Percentiles rank a stretch among this genome's conserved stretches.
phyloP scores from a whole-genome alignment of 2,329 filamentous ascomycete genomes.

The Zarea fungicola region DNA sequence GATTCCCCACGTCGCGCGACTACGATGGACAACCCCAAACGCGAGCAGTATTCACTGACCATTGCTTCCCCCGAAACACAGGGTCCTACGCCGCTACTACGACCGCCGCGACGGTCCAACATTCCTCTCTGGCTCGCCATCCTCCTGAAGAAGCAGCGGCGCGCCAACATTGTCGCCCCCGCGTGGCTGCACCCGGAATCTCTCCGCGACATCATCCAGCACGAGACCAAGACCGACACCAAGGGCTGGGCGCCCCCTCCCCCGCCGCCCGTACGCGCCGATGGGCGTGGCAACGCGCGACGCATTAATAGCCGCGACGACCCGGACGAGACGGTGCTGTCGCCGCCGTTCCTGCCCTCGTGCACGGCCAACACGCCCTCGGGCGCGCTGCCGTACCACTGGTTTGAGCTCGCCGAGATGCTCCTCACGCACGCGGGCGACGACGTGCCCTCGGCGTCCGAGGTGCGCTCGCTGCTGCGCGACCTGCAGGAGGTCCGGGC shows the following conservation, averaged over 20 bases:
- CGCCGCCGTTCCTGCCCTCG: constrained; percentile 73
- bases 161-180: constrained; percentile 88
- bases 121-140: constrained; percentile 93
- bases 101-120: constrained; percentile 72
- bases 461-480: constrained; percentile 68
- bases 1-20: constrained; percentile 15
- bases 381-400: constrained; percentile 83
- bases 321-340: constrained; percentile 34
- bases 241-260: constrained; percentile 74
- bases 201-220: constrained; percentile 69
- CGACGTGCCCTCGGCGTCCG: constrained; percentile 69
- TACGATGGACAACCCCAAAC: constrained; percentile 14
- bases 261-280: constrained; percentile 52
- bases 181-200: constrained; percentile 78
- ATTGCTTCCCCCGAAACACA: constrained; percentile 34
- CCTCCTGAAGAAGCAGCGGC: constrained; percentile 87
- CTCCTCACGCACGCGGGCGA: constrained; percentile 80
- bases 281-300: constrained; percentile 39
- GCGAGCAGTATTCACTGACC: constrained; percentile 1
- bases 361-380: constrained; percentile 65
- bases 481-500: constrained; percentile 84
- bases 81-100: constrained; percentile 72
- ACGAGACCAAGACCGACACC: constrained; percentile 69
- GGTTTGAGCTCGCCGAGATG: constrained; percentile 86
- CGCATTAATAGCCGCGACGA: constrained; percentile 21